Evolutionary conservation across 1,284 basidiomycete species (phyloP).

Genomic region (Puccinia novopanici): DNA sequence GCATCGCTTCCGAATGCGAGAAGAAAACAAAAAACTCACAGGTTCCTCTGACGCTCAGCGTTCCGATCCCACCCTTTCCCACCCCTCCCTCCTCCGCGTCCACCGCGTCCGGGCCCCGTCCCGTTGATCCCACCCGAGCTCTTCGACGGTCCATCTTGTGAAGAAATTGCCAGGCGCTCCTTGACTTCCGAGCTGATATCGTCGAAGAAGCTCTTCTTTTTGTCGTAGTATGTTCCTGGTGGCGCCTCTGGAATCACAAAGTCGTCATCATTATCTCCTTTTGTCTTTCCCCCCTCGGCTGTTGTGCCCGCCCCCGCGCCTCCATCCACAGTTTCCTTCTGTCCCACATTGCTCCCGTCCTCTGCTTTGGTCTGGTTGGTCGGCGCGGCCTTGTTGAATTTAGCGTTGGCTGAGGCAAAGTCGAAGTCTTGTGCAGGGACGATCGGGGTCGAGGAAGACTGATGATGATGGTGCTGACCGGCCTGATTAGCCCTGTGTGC

Average conservation of each 20-base stretch:
- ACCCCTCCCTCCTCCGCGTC: constrained; percentile 20
- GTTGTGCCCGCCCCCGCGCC: neutral
- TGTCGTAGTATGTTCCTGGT: constrained; percentile 44
- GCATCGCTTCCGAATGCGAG: no score
- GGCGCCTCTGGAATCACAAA: constrained; percentile 41
- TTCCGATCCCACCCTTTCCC: constrained; percentile 45
- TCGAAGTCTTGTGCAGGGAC: no score
- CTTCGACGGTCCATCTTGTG: constrained; percentile 17
- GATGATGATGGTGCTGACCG: neutral
- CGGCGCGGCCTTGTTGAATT: constrained; percentile 33
- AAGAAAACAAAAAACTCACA: neutral
- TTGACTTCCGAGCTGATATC: constrained; percentile 49
- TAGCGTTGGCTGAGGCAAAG: constrained; percentile 42
- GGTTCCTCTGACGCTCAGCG: constrained; percentile 45
- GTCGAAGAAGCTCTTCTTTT: constrained; percentile 49
- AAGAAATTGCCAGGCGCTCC: constrained; percentile 22
- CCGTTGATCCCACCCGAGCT: neutral
- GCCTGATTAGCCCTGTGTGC: constrained; percentile 4
- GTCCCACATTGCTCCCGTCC: neutral
- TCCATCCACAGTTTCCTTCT: neutral
- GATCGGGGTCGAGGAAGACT: no score
- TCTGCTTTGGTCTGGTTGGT: constrained; percentile 4
- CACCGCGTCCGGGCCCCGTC: neutral
- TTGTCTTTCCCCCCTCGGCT: neutral
- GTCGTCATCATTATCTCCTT: constrained; percentile 2